A percentile compares a stretch with the other conserved stretches of the same genome.
phyloP scores from a whole-genome alignment of 495 filamentous ascomycete species.

The Hapsidospora chrysogenum region DNA sequence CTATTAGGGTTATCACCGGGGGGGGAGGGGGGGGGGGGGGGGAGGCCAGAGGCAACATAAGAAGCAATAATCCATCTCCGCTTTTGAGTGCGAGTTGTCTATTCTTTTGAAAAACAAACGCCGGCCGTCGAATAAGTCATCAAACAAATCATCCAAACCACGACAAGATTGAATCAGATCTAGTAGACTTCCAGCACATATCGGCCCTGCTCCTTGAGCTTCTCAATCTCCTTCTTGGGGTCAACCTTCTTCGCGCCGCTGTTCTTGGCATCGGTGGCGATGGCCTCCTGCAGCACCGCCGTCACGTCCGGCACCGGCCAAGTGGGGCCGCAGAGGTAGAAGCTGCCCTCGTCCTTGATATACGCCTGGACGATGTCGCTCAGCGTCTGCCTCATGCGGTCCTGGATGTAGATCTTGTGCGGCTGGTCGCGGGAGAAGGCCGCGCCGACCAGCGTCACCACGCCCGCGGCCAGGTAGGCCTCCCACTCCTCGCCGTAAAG shows the following conservation, averaged over 20 bases:
- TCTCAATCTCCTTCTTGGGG: slow-evolving; percentile 83
- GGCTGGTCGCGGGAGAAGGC: slow-evolving; percentile 95
- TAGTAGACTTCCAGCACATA: slow-evolving; percentile 95
- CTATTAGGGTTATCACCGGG: no score
- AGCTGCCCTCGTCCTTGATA: slow-evolving; percentile 70
- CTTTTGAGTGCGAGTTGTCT: not conserved
- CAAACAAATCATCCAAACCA: no score
- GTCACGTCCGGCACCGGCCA: slow-evolving; percentile 99
- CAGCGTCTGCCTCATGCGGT: slow-evolving; percentile 83
- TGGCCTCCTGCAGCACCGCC: slow-evolving; percentile 81
- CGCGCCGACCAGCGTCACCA: slow-evolving; percentile 83
- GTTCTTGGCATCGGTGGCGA: slow-evolving; percentile 54
- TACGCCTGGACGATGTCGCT: slow-evolving; percentile 80
- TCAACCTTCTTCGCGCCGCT: slow-evolving; percentile 60
- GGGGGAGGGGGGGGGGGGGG: no score
- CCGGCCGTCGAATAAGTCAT: no score
- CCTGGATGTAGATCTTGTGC: slow-evolving; percentile 98
- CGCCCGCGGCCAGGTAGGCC: slow-evolving; percentile 85
- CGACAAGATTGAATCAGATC: no score
- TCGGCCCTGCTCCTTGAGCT: slow-evolving; percentile 80
- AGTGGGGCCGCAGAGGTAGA: slow-evolving; percentile 94
- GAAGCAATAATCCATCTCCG: no score
- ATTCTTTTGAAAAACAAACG: no score
- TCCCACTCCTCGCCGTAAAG: slow-evolving; percentile 99
- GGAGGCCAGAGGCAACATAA: no score